phyloP scores from a whole-genome alignment of 2,329 filamentous ascomycete species.

The Claviceps fusiformis region DNA sequence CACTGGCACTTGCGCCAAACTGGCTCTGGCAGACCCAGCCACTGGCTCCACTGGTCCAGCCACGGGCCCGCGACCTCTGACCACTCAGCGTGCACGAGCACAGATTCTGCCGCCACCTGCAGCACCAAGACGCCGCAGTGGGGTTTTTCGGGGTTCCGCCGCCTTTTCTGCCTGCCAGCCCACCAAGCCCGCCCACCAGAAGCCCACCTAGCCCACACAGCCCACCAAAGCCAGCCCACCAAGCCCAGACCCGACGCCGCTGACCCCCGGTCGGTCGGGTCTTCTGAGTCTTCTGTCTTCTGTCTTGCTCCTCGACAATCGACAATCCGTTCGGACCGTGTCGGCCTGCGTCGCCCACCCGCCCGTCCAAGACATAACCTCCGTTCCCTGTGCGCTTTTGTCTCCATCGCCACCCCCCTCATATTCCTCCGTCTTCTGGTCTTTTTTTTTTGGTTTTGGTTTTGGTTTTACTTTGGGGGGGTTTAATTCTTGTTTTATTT shows the following conservation, averaged over 20 bases:
- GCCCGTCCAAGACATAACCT: conserved; percentile 1
- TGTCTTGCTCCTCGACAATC: neutral
- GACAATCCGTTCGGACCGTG: conserved; percentile 2
- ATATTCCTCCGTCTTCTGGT: neutral
- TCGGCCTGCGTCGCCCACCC: neutral
- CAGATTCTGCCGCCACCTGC: neutral
- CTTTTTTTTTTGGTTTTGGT: neutral
- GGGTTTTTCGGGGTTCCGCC: neutral
- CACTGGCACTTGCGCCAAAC: too few species aligned
- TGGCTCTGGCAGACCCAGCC: neutral
- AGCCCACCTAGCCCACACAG: too few species aligned
- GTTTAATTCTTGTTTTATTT: too few species aligned
- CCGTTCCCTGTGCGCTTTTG: neutral
- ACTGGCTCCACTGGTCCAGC: neutral
- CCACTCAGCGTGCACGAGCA: neutral
- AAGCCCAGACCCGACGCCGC: neutral
- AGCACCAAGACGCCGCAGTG: neutral
- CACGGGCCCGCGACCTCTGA: neutral
- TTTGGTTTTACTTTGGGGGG: too few species aligned
- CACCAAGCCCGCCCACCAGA: neutral
- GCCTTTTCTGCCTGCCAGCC: neutral
- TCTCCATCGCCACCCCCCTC: neutral
- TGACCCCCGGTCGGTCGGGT: neutral
- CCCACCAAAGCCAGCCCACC: too few species aligned
- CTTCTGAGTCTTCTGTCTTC: neutral